Evolutionary conservation across 1,284 basidiomycete genomes (phyloP), one percentile per base, ranked within the genome.

Genomic region (Exobasidium cylindrosporum): DNA sequence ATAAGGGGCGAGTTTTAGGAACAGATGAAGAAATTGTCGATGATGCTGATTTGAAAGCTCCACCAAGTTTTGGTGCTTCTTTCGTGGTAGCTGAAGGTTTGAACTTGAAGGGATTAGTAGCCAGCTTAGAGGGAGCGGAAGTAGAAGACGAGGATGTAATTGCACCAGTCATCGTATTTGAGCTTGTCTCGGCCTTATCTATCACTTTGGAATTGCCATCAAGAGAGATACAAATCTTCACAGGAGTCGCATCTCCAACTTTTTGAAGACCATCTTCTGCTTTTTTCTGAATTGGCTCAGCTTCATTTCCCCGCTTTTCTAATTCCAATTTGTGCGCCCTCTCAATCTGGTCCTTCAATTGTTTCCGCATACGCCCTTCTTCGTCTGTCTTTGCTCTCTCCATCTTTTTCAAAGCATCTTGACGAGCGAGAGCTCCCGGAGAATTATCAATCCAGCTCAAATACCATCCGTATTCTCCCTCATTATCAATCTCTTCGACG

Each of bases 371-470:
- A 30, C 96, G 86, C 81, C 93, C 90, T 82, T 98, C 96, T 76
- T 97, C 95, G 45, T 92, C 93, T 80, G 88, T 88, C 56, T 90
- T 90, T 32, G 88, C 86, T 6, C 94, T 86, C 74, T 98, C 93
- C 82, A 95, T 93, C 84, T 96, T 96, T 87, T 32, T 92, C 90
- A 81, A 91, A 89, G 87, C 94, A 81, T 66, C 90, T 81, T 90
- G 89, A 82, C 93, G 89, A 4, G 90, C 90, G 31, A 97, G 84
- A 2, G 96, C 93, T 72, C 92, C 91, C 1, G 96, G 94, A 60
- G 89, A 90, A 80, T 86, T 97, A 81, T 99, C 96, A 64, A 98
- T 90, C 95, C 96, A 99, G 45, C 88, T 87, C 70, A 99, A 86
- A 81, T 92, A 97, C 87, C 92, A 93, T 2, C 94, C 95, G 82